phyloP scores from a whole-genome alignment of 1,284 basidiomycete species.

The Flammula alnicola region DNA sequence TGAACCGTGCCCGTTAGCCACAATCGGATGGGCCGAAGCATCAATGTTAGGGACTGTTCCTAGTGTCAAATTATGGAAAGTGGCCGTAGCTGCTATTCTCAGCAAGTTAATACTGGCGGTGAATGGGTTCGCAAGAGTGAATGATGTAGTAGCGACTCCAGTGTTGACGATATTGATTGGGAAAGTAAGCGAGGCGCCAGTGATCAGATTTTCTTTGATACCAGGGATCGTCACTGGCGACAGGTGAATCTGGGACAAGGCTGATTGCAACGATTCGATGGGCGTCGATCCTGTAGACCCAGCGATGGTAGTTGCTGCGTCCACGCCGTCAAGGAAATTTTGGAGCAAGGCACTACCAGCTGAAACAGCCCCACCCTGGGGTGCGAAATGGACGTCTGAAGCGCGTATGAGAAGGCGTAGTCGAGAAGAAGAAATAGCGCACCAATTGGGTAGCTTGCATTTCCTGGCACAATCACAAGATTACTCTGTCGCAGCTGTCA shows the following conservation, averaged over 20 bases:
- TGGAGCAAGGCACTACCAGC: constrained; percentile 67
- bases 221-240: constrained; percentile 71
- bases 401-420: constrained; percentile 12
- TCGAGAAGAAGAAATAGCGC: constrained; percentile 8
- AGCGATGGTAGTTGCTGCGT: constrained; percentile 60
- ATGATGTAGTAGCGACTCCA: constrained; percentile 58
- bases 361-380: constrained; percentile 57
- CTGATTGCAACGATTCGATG: constrained; percentile 68
- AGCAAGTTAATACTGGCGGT: constrained; percentile 76
- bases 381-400: constrained; percentile 66
- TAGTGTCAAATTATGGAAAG: constrained; percentile 55
- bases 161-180: constrained; percentile 63
- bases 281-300: constrained; percentile 65
- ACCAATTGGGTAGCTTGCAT: constrained; percentile 58
- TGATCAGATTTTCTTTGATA: constrained; percentile 67
- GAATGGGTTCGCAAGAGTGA: constrained; percentile 73
- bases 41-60: constrained; percentile 64
- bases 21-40: constrained; percentile 58
- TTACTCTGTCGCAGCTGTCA: constrained; percentile 43
- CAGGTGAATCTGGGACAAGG: constrained; percentile 66
- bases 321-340: constrained; percentile 73
- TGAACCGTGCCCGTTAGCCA: constrained; percentile 62
- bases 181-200: constrained; percentile 56
- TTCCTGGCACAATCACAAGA: constrained; percentile 61
- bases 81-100: constrained; percentile 59